Base-by-base conservation (phyloP, 768 basidiomycete genomes). In the Rhodotorula paludigena region DNA sequence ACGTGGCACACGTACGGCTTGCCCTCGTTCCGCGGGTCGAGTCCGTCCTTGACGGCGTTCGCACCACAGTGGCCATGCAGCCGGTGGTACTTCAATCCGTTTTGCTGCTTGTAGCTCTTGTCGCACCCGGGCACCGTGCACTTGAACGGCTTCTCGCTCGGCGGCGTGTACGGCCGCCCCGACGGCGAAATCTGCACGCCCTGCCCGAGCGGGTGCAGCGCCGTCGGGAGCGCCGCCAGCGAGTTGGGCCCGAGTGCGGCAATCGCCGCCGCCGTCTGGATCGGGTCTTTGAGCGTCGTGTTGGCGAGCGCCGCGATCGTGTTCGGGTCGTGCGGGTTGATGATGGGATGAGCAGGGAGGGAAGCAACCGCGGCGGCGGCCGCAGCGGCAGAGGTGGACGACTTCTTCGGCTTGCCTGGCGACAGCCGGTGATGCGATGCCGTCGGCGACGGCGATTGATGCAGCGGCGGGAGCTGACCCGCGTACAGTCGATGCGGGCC, bases 61-160 rank as follows among this genome's bases (percentile, higher is more conserved):
- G 62, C 57, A 32, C 75, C 75, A 63, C 73, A 73, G 62, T 76
- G 76, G 0, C 76, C 76, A 44, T 76, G 76, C 53, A 76, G 32
- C 5, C 76, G 66, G 60, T 76, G 76, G 63, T 76, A 78, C 73
- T 78, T 78, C 39, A 78, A 65, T 0, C 77, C 77, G 64, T 78
- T 78, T 62, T 76, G 74, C 66, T 78, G 77, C 72, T 78, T 78
- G 73, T 78, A 78, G 28, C 66, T 62, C 69, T 78, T 78, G 57
- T 77, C 77, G 68, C 77, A 78, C 2, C 77, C 77, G 12, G 73
- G 74, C 5, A 78, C 73, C 20, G 70, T 75, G 61, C 77, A 78
- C 62, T 77, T 83, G 84, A 92, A 93, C 7, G 91, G 90, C 78
- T 92, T 92, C 64, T 85, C 85, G 60, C 65, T 70, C 55, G 75